A percentile compares a stretch with the other conserved stretches of the same genome.
phyloP scores from a whole-genome alignment of 2,329 filamentous ascomycete species.

The Colletotrichum sp. region DNA sequence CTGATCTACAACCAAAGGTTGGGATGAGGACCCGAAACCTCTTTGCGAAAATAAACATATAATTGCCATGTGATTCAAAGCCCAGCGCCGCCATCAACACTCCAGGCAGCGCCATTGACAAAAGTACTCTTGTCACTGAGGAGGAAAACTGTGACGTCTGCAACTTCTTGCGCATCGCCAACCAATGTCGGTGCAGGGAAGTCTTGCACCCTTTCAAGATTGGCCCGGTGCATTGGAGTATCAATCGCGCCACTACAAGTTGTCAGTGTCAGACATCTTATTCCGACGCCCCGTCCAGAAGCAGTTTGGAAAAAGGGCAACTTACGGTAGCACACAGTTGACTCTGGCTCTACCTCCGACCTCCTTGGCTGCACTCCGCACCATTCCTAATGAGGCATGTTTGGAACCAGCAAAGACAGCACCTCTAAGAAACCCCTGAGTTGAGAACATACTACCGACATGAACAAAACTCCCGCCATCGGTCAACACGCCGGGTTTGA shows the following conservation, averaged over 20 bases:
- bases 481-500: background rate
- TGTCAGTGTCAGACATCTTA: background rate
- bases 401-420: conserved; percentile 9
- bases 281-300: background rate
- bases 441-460: conserved; percentile 10
- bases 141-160: conserved; percentile 8
- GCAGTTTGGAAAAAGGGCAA: accelerated
- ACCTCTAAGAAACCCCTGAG: conserved; percentile 5
- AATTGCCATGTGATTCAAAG: background rate
- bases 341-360: conserved; percentile 6
- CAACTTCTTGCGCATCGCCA: background rate
- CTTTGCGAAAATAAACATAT: background rate
- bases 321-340: conserved; percentile 12
- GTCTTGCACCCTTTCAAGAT: background rate
- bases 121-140: background rate
- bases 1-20: background rate
- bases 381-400: conserved; percentile 6
- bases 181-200: conserved; percentile 8
- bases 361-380: conserved; percentile 7
- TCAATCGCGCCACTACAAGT: conserved; percentile 1
- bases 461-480: conserved; percentile 10
- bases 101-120: conserved; percentile 11
- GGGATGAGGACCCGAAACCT: background rate
- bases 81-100: conserved; percentile 3
- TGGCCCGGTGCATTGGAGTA: conserved; percentile 8